Conservation (phyloP, 2,329 filamentous ascomycete species). For the Graphilbum sp. region DNA sequence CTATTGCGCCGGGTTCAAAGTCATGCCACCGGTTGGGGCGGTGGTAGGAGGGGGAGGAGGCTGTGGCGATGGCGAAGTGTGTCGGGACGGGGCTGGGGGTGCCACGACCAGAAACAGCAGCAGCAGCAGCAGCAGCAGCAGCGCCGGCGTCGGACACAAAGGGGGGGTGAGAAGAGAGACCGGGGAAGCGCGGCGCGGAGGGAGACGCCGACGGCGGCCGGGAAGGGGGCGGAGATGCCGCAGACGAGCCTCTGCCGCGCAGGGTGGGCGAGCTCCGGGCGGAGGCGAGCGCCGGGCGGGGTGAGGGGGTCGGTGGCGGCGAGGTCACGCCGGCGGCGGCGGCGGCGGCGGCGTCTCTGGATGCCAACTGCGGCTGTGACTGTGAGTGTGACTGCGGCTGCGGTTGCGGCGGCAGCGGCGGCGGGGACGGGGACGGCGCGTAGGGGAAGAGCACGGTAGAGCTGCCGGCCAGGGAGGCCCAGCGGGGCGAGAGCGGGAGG, state of each 20-base stretch:
- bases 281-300: too few species aligned
- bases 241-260: slow-evolving; percentile 5
- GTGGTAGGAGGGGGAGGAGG: too few species aligned
- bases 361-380: too few species aligned
- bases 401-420: too few species aligned
- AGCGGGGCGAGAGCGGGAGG: slow-evolving; percentile 21
- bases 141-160: slow-evolving; percentile 1
- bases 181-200: slow-evolving; percentile 13
- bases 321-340: too few species aligned
- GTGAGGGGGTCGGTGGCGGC: too few species aligned
- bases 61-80: too few species aligned
- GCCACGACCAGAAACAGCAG: too few species aligned
- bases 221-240: slow-evolving; percentile 3
- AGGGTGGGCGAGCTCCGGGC: slow-evolving; percentile 1
- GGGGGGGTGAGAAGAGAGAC: slow-evolving; percentile 17
- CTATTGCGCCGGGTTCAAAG: background rate
- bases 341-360: too few species aligned
- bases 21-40: background rate
- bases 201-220: slow-evolving; percentile 10
- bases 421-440: background rate
- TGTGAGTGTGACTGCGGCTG: too few species aligned
- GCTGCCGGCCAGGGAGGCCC: slow-evolving; percentile 25
- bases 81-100: too few species aligned
- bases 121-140: too few species aligned
- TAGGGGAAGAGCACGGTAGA: slow-evolving; percentile 11